Evolutionary conservation across 768 basidiomycete genomes (phyloP).

Genomic region (Suillus clintonianus): DNA sequence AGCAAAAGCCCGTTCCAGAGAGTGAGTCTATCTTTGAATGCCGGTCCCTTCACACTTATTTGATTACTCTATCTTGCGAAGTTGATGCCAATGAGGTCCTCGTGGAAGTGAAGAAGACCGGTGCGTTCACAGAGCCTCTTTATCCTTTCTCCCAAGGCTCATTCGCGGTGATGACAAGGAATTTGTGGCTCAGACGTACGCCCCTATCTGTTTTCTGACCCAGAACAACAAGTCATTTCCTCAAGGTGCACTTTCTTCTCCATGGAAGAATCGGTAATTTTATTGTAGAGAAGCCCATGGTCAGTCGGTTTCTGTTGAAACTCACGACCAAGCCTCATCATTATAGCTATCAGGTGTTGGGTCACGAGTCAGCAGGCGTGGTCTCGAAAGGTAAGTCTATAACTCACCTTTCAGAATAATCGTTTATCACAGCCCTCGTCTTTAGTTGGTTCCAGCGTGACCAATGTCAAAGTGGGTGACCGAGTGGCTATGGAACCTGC

Average conservation of each 20-base stretch:
- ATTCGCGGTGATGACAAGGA: slow-evolving; percentile 44
- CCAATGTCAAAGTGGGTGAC: slow-evolving; percentile 76
- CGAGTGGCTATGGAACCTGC: slow-evolving; percentile 93
- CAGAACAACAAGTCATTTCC: slow-evolving; percentile 7
- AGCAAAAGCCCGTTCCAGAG: slow-evolving; percentile 74
- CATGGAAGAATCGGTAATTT: slow-evolving; percentile 83
- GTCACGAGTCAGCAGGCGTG: slow-evolving; percentile 89
- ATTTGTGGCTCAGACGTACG: slow-evolving; percentile 89
- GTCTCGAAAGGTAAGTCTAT: slow-evolving; percentile 57
- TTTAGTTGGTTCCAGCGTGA: slow-evolving; percentile 75
- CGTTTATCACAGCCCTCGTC: neutral
- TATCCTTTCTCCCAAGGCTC: slow-evolving; percentile 4
- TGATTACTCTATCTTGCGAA: slow-evolving; percentile 26
- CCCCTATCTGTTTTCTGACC: slow-evolving; percentile 12
- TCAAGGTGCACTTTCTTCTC: slow-evolving; percentile 74
- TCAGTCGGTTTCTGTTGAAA: slow-evolving; percentile 25
- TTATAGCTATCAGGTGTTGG: slow-evolving; percentile 66
- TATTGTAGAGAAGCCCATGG: slow-evolving; percentile 80
- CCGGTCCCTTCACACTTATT: slow-evolving; percentile 1
- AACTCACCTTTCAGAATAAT: neutral
- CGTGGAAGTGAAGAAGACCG: slow-evolving; percentile 92
- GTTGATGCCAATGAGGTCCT: slow-evolving; percentile 81
- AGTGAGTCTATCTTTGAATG: slow-evolving; percentile 39
- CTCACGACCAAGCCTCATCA: neutral
- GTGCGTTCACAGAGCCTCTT: slow-evolving; percentile 37